These are phyloP conservation scores for Colletotrichum tofieldiae DNA, from an alignment of 2,329 filamentous ascomycete genomes.

Conservation along the genomic window DNA sequence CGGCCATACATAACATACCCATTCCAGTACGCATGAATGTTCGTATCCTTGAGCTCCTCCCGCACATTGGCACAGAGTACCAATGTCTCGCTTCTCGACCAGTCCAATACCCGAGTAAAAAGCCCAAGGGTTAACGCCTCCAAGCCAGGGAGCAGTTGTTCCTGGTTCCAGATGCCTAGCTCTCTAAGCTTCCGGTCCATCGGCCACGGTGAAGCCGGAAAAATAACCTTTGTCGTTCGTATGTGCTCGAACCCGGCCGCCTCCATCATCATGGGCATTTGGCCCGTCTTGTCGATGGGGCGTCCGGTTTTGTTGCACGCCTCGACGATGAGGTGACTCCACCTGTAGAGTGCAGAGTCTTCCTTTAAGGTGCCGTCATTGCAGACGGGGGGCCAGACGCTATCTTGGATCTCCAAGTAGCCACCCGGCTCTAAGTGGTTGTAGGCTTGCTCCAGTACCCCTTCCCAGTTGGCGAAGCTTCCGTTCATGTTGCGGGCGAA, in stretches of 20 bases:
- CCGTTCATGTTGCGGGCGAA: slow-evolving; percentile 53
- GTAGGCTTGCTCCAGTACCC: slow-evolving; percentile 42
- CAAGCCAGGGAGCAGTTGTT: slow-evolving; percentile 45
- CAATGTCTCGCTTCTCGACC: slow-evolving; percentile 47
- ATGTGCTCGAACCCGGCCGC: slow-evolving; percentile 50
- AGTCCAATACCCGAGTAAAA: slow-evolving; percentile 49
- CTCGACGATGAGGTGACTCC: slow-evolving; percentile 15
- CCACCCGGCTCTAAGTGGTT: slow-evolving; percentile 32
- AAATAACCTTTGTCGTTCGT: slow-evolving; percentile 46
- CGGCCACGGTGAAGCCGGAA: slow-evolving; percentile 53
- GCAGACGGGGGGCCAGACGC: slow-evolving; percentile 47
- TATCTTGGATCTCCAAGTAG: slow-evolving; percentile 38
- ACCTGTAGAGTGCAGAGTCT: slow-evolving; percentile 45
- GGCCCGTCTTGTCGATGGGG: slow-evolving; percentile 1
- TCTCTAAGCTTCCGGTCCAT: slow-evolving; percentile 49
- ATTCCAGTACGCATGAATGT: slow-evolving; percentile 52
- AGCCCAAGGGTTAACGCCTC: slow-evolving; percentile 50
- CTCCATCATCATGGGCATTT: not conserved
- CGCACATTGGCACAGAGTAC: slow-evolving; percentile 46
- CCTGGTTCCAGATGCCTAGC: slow-evolving; percentile 44
- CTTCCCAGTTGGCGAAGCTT: slow-evolving; percentile 47
- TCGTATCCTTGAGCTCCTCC: slow-evolving; percentile 46
- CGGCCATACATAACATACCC: slow-evolving; percentile 44
- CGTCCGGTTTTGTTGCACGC: slow-evolving; percentile 1
- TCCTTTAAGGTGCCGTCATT: slow-evolving; percentile 52